A percentile compares a stretch with the other conserved stretches of the same genome.
Evolutionary conservation across 768 basidiomycete genomes (phyloP).

Genomic region (Boletales sp.): DNA sequence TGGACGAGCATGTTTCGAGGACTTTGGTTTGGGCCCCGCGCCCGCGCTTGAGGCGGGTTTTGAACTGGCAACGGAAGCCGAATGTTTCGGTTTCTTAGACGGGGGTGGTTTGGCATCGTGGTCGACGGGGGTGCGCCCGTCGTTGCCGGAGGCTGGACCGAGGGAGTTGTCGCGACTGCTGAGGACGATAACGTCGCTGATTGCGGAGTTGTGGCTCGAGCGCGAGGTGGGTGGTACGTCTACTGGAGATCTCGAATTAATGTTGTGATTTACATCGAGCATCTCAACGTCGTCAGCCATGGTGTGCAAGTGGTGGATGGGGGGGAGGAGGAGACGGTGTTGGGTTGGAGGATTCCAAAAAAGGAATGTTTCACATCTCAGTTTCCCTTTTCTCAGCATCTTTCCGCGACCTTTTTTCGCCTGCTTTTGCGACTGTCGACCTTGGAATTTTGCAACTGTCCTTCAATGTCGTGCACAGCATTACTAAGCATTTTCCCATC

Average conservation of each 20-base stretch:
- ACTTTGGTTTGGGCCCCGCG: conserved; percentile 49
- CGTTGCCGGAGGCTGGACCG: conserved; percentile 13
- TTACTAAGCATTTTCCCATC: conserved; percentile 24
- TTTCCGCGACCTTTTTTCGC: conserved; percentile 24
- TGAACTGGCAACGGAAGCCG: conserved; percentile 21
- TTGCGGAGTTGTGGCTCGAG: conserved; percentile 16
- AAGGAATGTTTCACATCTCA: conserved; percentile 33
- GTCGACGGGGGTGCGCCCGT: conserved; percentile 8
- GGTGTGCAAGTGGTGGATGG: conserved; percentile 11
- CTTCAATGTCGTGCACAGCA: neutral
- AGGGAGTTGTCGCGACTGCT: conserved; percentile 30
- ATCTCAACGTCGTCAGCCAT: conserved; percentile 31
- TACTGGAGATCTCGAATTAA: neutral
- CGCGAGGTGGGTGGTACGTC: conserved; percentile 9
- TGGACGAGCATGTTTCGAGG: conserved; percentile 39
- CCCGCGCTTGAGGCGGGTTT: conserved; percentile 30
- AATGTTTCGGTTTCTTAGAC: conserved; percentile 26
- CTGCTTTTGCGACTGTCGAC: conserved; percentile 20
- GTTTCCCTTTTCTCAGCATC: conserved; percentile 27
- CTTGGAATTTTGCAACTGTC: conserved; percentile 21
- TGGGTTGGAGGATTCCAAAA: conserved; percentile 34
- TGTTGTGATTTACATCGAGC: conserved; percentile 14
- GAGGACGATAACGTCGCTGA: conserved; percentile 26
- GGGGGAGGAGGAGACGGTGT: conserved; percentile 27
- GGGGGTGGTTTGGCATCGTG: conserved; percentile 27